These are phyloP conservation scores for Pichia paraexigua DNA, from an alignment of 805 yeast species.

Conservation along the genomic window DNA sequence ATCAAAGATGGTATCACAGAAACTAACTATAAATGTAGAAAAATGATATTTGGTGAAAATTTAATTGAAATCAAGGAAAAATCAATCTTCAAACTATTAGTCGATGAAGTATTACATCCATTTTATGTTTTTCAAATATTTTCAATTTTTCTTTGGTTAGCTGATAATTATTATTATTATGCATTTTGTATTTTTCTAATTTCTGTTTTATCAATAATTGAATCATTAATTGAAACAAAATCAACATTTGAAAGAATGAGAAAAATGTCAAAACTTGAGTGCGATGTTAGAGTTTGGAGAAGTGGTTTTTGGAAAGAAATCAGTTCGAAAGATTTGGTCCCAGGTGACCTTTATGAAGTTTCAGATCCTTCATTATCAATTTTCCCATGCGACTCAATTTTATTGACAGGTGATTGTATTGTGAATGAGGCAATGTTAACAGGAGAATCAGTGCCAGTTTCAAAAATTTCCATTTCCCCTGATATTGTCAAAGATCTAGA, in stretches of 20 bases:
- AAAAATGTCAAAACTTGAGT: slow-evolving; percentile 64
- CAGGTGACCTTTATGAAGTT: slow-evolving; percentile 92
- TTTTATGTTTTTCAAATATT: slow-evolving; percentile 92
- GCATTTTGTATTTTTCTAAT: slow-evolving; percentile 88
- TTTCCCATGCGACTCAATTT: slow-evolving; percentile 84
- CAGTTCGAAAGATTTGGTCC: slow-evolving; percentile 72
- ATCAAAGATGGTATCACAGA: slow-evolving; percentile 65
- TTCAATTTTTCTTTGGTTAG: slow-evolving; percentile 83
- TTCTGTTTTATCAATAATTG: slow-evolving; percentile 69
- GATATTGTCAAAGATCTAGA: slow-evolving; percentile 52
- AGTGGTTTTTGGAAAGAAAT: slow-evolving; percentile 88
- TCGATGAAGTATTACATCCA: slow-evolving; percentile 90
- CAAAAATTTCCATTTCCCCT: slow-evolving; percentile 61
- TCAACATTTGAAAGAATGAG: slow-evolving; percentile 63
- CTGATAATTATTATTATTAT: slow-evolving; percentile 88
- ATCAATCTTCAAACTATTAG: slow-evolving; percentile 50
- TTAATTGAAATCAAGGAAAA: slow-evolving; percentile 71
- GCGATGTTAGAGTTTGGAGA: slow-evolving; percentile 83
- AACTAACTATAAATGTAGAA: slow-evolving; percentile 59
- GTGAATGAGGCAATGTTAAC: slow-evolving; percentile 98
- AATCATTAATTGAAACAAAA: slow-evolving; percentile 81
- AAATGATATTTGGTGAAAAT: slow-evolving; percentile 69
- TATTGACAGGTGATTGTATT: slow-evolving; percentile 87
- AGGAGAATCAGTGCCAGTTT: slow-evolving; percentile 96
- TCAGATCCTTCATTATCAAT: slow-evolving; percentile 69